Base-by-base conservation (phyloP, 1,284 basidiomycete genomes). In the Heterobasidion occidentale region DNA sequence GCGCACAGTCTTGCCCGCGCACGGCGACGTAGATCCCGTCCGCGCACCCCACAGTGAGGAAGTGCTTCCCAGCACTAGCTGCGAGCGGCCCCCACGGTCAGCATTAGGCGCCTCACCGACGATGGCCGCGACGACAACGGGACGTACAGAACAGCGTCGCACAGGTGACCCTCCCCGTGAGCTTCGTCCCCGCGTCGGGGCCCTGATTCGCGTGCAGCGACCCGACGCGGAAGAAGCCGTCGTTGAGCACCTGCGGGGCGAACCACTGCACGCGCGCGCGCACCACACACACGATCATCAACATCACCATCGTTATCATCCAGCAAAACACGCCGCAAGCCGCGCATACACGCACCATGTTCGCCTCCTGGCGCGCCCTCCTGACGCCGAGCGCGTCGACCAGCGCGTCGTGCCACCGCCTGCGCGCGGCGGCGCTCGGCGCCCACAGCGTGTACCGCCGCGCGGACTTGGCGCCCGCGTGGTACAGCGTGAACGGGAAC, bases 401-500 rank as follows among this genome's bases (percentile, higher is more conserved):
- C 27, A 92, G 72, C 8, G 74, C 74, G n/a, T 73, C 72, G 15
- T 78, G 59, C 90, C 89, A 92, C 61, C 78, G 80, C 61, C 74
- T 74, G 55, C 89, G 72, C 56, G 75, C 61, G 1, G 69, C 64
- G 51, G 88, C 84, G n/a, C 75, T 81, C 15, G 71, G 61, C 0
- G 86, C 81, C 64, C 83, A 89, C 8, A 92, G 70, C 1, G 85
- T 91, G 67, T 91, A 92, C 57, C 82, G 71, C 44, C 88, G 75
- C 48, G 70, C 72, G 14, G 70, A 63, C 57, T 76, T 79, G 51
- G 76, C 77, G 1, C 78, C 76, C 0, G 84, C 83, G 60, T 92
- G 89, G 66, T 81, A 88, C 60, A 92, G 71, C 1, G 81, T 86
- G 67, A 92, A 87, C 0, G 89, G 89, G 65, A 81, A 91, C 65